Base-by-base conservation (phyloP, 129 eudicot species). In the Deinandra increscens region DNA sequence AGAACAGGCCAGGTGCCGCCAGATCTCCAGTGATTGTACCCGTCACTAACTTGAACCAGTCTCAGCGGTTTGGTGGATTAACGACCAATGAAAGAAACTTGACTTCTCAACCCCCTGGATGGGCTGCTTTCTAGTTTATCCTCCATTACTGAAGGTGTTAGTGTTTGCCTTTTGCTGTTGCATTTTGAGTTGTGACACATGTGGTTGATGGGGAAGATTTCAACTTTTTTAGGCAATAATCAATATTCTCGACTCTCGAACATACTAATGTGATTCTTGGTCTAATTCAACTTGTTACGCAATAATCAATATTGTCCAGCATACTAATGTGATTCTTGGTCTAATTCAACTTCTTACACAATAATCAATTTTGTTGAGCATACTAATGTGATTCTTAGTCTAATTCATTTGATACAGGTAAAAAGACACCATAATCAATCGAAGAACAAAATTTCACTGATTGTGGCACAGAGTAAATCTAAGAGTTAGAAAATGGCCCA, bases 1-100 rank as follows among this genome's bases (percentile, higher is more conserved):
- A 46, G 60, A 83, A 60, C 69, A 84, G 62, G 15, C 78, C 77
- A 60, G 79, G 69, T n/a, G 60, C 60, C 4, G 20, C 31, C 31
- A 26, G 31, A 26, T 26, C 31, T 26, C 31, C 31, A 3, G 31
- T 20, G 34, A 50, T 60, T 50, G 45, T 9, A 37, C 62, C 73
- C 1, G 48, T 49, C 48, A 34, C 31, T 50, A 68, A 68, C 62
- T 50, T 33, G 34, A 50, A 41, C 64, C 64, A 44, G 19, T 29
- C 46, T 31, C 56, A 71, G 59, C 50, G 45, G 19, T 58, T 29
- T 60, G 49, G 49, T 29, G 76, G 22, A 41, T 17, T 46, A 26
- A 48, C 37, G 49, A 60, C 13, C 38, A 34, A 61, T 11, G 76
- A 60, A 45, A 44, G 69, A 60, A 60, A 60, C 59, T 31, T 72